phyloP scores from a whole-genome alignment of 768 basidiomycete species.

The Leccinum subgranulosum region DNA sequence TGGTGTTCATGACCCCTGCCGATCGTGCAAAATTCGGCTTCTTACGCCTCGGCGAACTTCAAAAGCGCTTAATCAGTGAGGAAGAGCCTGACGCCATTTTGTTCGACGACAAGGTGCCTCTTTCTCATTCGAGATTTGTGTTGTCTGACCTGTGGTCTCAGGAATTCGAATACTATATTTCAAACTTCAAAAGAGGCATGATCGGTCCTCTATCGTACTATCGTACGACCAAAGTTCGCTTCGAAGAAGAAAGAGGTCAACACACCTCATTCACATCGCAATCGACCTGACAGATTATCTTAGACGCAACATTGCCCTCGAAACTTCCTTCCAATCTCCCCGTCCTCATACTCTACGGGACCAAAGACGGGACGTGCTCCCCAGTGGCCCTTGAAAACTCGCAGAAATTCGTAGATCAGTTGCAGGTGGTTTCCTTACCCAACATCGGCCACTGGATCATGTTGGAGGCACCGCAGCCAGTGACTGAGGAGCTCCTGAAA shows the following conservation, averaged over 20 bases:
- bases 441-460: constrained; percentile 68
- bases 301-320: constrained; percentile 44
- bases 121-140: neutral
- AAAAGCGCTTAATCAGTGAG: constrained; percentile 2
- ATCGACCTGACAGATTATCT: neutral
- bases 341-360: constrained; percentile 61
- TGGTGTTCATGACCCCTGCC: constrained; percentile 3
- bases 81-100: constrained; percentile 10
- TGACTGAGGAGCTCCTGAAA: constrained; percentile 45
- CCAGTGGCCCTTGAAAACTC: constrained; percentile 40
- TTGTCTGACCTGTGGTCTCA: constrained; percentile 24
- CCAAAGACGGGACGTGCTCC: constrained; percentile 48
- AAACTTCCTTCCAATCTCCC: constrained; percentile 48
- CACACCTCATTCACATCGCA: neutral
- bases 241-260: constrained; percentile 59
- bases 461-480: constrained; percentile 55
- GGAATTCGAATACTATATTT: constrained; percentile 56
- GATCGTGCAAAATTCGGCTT: neutral
- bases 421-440: constrained; percentile 52
- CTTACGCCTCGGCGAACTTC: constrained; percentile 8
- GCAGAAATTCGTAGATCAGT: constrained; percentile 46
- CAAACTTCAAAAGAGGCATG: constrained; percentile 50
- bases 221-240: constrained; percentile 56
- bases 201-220: constrained; percentile 77
- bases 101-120: constrained; percentile 17